Evolutionary conservation across 768 basidiomycete genomes (phyloP).

Genomic region (Lentinula raphanica): DNA sequence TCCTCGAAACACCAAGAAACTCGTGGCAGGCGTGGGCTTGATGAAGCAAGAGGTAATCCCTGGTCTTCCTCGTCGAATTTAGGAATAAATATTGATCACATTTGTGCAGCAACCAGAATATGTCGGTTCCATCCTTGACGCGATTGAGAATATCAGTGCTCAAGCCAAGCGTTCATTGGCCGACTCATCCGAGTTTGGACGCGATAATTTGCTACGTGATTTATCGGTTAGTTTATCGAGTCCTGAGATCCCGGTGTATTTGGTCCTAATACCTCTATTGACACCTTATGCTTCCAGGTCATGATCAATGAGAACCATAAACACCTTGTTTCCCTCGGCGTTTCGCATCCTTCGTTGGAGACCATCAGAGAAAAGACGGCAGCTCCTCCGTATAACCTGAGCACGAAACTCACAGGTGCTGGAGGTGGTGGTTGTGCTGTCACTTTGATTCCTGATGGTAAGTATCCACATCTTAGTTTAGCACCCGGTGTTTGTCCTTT

Average conservation of each 20-base stretch:
- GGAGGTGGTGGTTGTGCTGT: constrained; percentile 99
- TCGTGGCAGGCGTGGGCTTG: constrained; percentile 84
- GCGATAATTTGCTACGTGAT: constrained; percentile 56
- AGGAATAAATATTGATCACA: background rate
- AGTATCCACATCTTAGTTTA: constrained; percentile 19
- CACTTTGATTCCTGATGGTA: constrained; percentile 91
- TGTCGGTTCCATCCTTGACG: constrained; percentile 68
- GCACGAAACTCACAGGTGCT: constrained; percentile 95
- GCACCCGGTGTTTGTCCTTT: background rate
- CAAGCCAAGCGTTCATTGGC: constrained; percentile 72
- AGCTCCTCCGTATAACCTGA: constrained; percentile 59
- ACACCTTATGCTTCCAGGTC: constrained; percentile 35
- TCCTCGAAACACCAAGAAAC: constrained; percentile 88
- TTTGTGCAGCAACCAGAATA: constrained; percentile 73
- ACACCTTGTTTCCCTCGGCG: constrained; percentile 78
- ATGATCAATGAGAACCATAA: constrained; percentile 88
- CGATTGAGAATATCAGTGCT: constrained; percentile 83
- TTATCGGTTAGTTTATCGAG: constrained; percentile 56
- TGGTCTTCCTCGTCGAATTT: background rate
- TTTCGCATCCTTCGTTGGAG: constrained; percentile 89
- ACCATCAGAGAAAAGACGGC: constrained; percentile 67
- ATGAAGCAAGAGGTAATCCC: constrained; percentile 55
- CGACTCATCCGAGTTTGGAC: constrained; percentile 60
- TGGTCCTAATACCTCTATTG: background rate
- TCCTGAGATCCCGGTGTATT: constrained; percentile 8